Conservation (phyloP, 208 protist species). For the Tritrichomonas foetus region DNA sequence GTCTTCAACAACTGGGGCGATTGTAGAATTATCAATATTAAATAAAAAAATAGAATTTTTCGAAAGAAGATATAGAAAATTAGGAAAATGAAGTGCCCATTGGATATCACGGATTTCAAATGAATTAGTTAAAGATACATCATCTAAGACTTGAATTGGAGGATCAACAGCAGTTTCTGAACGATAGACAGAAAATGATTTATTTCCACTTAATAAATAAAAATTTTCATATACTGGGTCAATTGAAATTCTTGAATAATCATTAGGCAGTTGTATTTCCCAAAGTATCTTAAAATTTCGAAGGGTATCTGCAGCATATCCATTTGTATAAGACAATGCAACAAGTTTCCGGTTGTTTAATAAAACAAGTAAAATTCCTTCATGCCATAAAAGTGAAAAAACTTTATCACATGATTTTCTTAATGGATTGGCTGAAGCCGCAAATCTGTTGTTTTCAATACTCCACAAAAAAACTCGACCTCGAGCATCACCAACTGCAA, state of each 20-base stretch:
- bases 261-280: neutral
- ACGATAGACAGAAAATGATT: neutral
- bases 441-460: neutral
- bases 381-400: neutral
- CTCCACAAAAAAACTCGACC: neutral
- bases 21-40: neutral
- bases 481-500: neutral
- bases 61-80: neutral
- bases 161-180: neutral
- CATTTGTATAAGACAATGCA: neutral
- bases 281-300: neutral
- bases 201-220: neutral
- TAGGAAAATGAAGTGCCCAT: neutral
- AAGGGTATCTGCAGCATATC: neutral
- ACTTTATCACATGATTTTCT: neutral
- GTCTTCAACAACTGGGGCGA: neutral
- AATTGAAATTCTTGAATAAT: neutral
- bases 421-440: neutral
- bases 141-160: neutral
- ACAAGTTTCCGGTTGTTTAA: neutral
- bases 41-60: neutral
- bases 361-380: neutral
- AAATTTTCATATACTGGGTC: neutral
- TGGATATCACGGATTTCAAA: neutral
- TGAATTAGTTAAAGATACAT: neutral